Base-by-base conservation (phyloP, 1,139 yeast species). In the Hemisphaericaspora subhashii region DNA sequence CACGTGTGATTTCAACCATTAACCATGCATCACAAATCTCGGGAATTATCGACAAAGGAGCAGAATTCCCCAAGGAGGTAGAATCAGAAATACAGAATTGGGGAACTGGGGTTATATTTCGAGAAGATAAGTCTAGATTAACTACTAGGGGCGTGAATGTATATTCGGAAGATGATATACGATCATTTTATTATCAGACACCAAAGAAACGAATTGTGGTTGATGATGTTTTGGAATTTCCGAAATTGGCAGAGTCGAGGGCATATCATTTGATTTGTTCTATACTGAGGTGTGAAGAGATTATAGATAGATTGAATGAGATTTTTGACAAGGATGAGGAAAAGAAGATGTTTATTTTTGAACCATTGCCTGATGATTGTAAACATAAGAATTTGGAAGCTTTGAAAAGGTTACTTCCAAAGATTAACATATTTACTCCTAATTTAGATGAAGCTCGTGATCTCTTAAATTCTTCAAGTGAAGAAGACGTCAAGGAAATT, bases 91-190 rank as follows among this genome's bases (percentile, higher is more conserved):
- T 90, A 9, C 57, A 67, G 1, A 48, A 65, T 0, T 88, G 96
- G 95, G 60, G 68, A 0, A 70, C 88, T 0, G 86, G 84, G 0
- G 68, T 75, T 0, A 55, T 79, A 0, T 77, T 77, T 50, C 63
- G 96, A 33, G 53, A 61, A 3, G 79, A 81, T 43, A 40, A 50
- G 0, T 41, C 60, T 1, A 64, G 97, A 31, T 53, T 68, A 40
- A 88, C 97, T 4, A 84, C 96, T 0, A 64, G 95, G 37, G 97
- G 96, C 0, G 79, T 86, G 68, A 90, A 89, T 56, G 68, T 70
- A 34, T 89, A 89, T 55, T 81, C 78, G 2, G 80, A 66, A 15
- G 64, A 78, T 38, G 90, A 85, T 12, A 72, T 78, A 32, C 60
- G 92, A 40, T 65, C 61, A 33, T 70, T 70, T 42, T 53, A 54